Conservation (phyloP, 2,329 filamentous ascomycete genomes). For the Trichoderma sp. region DNA sequence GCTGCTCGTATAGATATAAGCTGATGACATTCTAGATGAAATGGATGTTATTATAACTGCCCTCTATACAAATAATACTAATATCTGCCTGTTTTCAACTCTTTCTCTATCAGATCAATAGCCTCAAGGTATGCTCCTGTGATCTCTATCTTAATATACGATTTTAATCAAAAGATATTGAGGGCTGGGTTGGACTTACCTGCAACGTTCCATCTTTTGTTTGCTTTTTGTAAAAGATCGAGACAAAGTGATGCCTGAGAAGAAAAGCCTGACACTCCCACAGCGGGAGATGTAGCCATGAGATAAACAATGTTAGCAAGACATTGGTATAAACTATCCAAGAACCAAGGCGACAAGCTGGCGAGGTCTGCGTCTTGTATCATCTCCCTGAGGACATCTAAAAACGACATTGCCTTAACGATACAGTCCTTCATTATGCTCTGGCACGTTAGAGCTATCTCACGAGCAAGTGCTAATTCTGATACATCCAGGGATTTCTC, state of each 20-base stretch:
- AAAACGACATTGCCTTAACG: slow-evolving; percentile 9
- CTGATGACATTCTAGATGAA: too few relatives aligned
- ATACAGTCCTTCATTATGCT: slow-evolving; percentile 13
- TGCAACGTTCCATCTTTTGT: slow-evolving; percentile 25
- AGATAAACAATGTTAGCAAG: slow-evolving; percentile 21
- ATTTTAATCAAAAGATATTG: rapidly evolving
- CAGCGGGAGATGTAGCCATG: background rate
- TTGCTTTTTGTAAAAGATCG: slow-evolving; percentile 15
- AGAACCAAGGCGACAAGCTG: slow-evolving; percentile 26
- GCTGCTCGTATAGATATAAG: too few relatives aligned
- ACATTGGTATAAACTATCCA: slow-evolving; percentile 23
- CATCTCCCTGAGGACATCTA: slow-evolving; percentile 9
- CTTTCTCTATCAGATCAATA: slow-evolving; percentile 16
- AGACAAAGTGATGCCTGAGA: background rate
- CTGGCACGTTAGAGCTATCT: slow-evolving; percentile 20
- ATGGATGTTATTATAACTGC: too few relatives aligned
- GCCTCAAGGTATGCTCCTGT: slow-evolving; percentile 24
- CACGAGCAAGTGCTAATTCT: slow-evolving; percentile 19
- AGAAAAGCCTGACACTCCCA: background rate
- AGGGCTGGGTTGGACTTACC: background rate
- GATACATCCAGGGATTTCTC: background rate
- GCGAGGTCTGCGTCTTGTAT: slow-evolving; percentile 2
- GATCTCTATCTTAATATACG: background rate
- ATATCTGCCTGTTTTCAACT: slow-evolving; percentile 13
- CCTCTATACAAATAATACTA: background rate